phyloP scores from a whole-genome alignment of 2,329 filamentous ascomycete species.

The Penicillium expansum region DNA sequence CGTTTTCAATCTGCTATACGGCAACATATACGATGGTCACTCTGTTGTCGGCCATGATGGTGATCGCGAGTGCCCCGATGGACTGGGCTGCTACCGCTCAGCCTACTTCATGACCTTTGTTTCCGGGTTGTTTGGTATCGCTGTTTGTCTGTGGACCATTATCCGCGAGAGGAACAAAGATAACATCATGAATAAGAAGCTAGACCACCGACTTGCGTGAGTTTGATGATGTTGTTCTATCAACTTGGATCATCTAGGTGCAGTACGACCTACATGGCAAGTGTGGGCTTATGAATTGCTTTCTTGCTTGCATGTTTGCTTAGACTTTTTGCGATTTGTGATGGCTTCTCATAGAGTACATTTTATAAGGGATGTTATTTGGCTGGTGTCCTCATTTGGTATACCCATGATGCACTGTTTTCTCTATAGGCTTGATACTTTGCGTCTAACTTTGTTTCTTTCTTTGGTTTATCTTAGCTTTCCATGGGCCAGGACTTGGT shows the following conservation, averaged over 20 bases:
- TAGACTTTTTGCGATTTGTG: background rate
- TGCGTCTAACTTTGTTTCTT: constrained; percentile 1
- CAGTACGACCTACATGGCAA: background rate
- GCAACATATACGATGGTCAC: constrained; percentile 76
- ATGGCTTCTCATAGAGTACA: constrained; percentile 3
- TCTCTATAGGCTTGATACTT: constrained; percentile 17
- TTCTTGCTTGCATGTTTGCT: background rate
- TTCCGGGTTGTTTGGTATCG: constrained; percentile 67
- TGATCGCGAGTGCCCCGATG: constrained; percentile 71
- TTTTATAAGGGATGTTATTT: constrained; percentile 8
- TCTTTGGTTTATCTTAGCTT: background rate
- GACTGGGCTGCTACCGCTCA: constrained; percentile 72
- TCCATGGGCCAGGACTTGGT: background rate
- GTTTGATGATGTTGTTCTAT: background rate
- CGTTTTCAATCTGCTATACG: constrained; percentile 90
- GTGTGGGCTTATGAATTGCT: background rate
- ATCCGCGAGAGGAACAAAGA: constrained; percentile 39
- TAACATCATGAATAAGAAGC: constrained; percentile 25
- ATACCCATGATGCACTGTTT: constrained; percentile 6
- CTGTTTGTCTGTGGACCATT: constrained; percentile 61
- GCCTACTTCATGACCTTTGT: constrained; percentile 78
- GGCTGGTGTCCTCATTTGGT: constrained; percentile 5
- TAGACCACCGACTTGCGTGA: constrained; percentile 35
- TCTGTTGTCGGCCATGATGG: constrained; percentile 66
- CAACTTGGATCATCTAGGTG: background rate